Percentiles rank a stretch among this genome's conserved stretches.
These are phyloP conservation scores for Amanita jacksonii DNA, from an alignment of 768 basidiomycete genomes.

Conservation along the genomic window DNA sequence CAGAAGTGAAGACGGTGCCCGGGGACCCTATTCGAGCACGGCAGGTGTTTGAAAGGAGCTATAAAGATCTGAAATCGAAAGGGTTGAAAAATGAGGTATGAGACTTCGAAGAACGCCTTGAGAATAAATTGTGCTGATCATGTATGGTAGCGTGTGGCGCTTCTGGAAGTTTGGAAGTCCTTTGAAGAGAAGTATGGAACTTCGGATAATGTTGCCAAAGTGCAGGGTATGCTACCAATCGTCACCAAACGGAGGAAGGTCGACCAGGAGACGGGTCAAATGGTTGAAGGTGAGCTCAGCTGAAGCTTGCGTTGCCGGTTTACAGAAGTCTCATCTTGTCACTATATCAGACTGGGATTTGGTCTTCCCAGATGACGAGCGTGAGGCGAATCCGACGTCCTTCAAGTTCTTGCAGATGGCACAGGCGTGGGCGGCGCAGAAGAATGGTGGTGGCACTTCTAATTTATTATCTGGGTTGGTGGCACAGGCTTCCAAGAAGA, in stretches of 20 bases:
- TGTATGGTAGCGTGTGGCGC: slow-evolving; percentile 63
- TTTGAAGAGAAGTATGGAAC: slow-evolving; percentile 82
- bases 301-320: no score
- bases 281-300: slow-evolving; percentile 71
- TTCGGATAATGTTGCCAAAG: slow-evolving; percentile 64
- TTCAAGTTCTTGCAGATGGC: slow-evolving; percentile 97
- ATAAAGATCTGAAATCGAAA: slow-evolving; percentile 76
- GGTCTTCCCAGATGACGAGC: slow-evolving; percentile 93
- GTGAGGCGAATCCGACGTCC: slow-evolving; percentile 83
- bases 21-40: slow-evolving; percentile 67
- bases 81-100: slow-evolving; percentile 83
- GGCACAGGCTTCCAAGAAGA: slow-evolving; percentile 21
- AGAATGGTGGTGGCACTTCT: slow-evolving; percentile 25
- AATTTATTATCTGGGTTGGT: slow-evolving; percentile 39
- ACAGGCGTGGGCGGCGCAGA: slow-evolving; percentile 74
- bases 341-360: slow-evolving; percentile 73
- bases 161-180: slow-evolving; percentile 92
- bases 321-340: not conserved
- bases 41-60: slow-evolving; percentile 77
- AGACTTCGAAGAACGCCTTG: not conserved
- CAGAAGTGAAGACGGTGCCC: slow-evolving; percentile 55
- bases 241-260: slow-evolving; percentile 78
- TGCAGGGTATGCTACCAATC: slow-evolving; percentile 89
- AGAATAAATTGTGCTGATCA: not conserved
- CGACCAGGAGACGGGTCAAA: slow-evolving; percentile 77